phyloP scores from a whole-genome alignment of 1,284 basidiomycete species.

The Malassezia vespertilionis region DNA sequence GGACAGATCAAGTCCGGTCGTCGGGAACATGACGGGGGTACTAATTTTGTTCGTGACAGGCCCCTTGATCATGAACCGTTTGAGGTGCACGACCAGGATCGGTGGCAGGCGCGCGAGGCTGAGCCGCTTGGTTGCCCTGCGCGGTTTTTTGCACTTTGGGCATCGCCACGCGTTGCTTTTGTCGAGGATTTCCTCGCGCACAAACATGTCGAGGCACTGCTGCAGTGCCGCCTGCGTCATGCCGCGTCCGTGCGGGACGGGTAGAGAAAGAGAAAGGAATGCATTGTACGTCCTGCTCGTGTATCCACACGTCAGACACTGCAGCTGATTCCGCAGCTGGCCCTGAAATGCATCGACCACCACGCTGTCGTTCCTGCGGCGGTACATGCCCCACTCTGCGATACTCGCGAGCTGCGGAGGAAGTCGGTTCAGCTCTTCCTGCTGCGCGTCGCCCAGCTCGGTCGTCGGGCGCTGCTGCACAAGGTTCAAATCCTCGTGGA shows the following conservation, averaged over 20 bases:
- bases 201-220: slow-evolving; percentile 79
- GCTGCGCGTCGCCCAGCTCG: slow-evolving; percentile 38
- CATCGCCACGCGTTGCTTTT: slow-evolving; percentile 85
- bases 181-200: slow-evolving; percentile 79
- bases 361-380: slow-evolving; percentile 40
- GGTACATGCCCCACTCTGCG: slow-evolving; percentile 33
- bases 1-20: slow-evolving; percentile 68
- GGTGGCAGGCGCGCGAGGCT: slow-evolving; percentile 80
- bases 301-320: slow-evolving; percentile 52
- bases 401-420: slow-evolving; percentile 57
- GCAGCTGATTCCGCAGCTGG: slow-evolving; percentile 44
- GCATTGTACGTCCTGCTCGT: slow-evolving; percentile 93
- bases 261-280: slow-evolving; percentile 43
- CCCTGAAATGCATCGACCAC: slow-evolving; percentile 35
- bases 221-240: slow-evolving; percentile 62
- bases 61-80: slow-evolving; percentile 84
- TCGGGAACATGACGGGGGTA: slow-evolving; percentile 56
- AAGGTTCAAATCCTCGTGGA: slow-evolving; percentile 29
- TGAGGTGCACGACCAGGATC: slow-evolving; percentile 83
- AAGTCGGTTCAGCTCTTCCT: slow-evolving; percentile 55
- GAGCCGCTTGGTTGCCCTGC: slow-evolving; percentile 73
- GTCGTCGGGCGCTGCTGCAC: slow-evolving; percentile 33
- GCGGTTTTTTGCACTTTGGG: slow-evolving; percentile 74
- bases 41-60: slow-evolving; percentile 77
- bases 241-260: slow-evolving; percentile 51